Evolutionary conservation across 2,329 filamentous ascomycete species (phyloP).

Genomic region (Trichoderma sp.): DNA sequence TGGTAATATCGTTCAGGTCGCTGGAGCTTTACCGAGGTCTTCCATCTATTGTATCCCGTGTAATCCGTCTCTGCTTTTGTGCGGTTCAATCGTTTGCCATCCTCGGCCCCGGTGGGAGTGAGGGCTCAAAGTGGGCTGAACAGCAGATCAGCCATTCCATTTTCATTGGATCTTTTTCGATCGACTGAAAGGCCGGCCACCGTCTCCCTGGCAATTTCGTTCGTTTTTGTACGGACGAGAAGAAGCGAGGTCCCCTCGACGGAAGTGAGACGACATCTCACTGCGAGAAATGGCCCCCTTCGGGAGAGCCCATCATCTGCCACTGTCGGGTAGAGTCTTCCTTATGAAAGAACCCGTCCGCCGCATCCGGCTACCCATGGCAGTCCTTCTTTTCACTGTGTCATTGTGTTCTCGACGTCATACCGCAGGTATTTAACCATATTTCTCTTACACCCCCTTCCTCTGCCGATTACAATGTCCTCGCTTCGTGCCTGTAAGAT

Average conservation of each 20-base stretch:
- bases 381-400: constrained; percentile 35
- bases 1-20: neutral
- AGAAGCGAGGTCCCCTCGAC: constrained; percentile 4
- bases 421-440: constrained; percentile 35
- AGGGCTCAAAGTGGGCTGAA: neutral
- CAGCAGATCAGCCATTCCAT: neutral
- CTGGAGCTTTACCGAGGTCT: neutral
- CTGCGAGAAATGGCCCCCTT: constrained; percentile 13
- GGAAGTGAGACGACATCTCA: constrained; percentile 8
- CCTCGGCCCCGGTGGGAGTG: constrained; percentile 15
- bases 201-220: neutral
- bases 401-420: constrained; percentile 37
- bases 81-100: neutral
- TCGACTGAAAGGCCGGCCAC: neutral
- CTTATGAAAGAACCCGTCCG: constrained; percentile 40
- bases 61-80: neutral
- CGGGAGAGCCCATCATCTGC: constrained; percentile 32
- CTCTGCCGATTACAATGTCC: neutral
- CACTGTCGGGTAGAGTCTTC: constrained; percentile 41
- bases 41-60: neutral
- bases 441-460: neutral
- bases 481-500: neutral
- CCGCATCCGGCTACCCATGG: constrained; percentile 39
- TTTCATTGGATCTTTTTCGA: neutral
- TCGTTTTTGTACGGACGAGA: neutral